Base-by-base conservation (phyloP, 2,329 filamentous ascomycete species). In the Raffaelea deltoideospora region DNA sequence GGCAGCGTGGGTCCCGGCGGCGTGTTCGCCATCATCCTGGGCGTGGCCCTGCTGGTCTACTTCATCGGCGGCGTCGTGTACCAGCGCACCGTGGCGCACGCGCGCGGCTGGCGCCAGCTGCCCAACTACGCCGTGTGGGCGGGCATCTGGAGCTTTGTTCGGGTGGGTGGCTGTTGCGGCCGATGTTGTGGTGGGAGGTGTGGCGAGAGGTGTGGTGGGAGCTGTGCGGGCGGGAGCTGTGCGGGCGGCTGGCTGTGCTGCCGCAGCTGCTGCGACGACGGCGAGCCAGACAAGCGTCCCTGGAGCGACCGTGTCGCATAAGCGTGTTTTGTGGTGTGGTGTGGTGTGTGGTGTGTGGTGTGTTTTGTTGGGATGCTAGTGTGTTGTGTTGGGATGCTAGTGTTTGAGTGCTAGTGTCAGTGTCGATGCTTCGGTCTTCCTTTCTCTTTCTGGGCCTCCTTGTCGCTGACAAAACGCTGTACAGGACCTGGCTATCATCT, bases 111-210 rank as follows among this genome's bases (percentile, higher is more conserved):
- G 90, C 75, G 83, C 47, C 90, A 98, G 57, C 63, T 95, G 47
- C 90, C 90, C 37, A 96, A 98, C 60, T 95, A 90, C 61, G 76
- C 73, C 48, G 71, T 95, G 47, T 98, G 90, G 90, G 77, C 84
- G 22, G 79, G 85, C 37, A 82, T 95, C 43, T 77, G 82, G 60
- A 76, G 70, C 47, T 93, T 94, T 54, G 60, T 94, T 50, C 79
- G 71, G 66, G 88, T 90, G 71, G 64, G 71, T 47, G 14, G 15
- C 10, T 31, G 15, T 18, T 29, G 6, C 49, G 49, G 43, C 39
- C 29, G 14, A 10, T 24, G 23, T 27, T 40, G 20, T 35, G 31
- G n/a, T n/a, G n/a, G n/a, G n/a, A n/a, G n/a, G n/a, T n/a, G 33
- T 7, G 13, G 18, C 17, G 14, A 15, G 33, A 27, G 13, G 33